A percentile compares a stretch with the other conserved stretches of the same genome.
phyloP scores from a whole-genome alignment of 768 basidiomycete species.

The Strobilomyces echinocephalus region DNA sequence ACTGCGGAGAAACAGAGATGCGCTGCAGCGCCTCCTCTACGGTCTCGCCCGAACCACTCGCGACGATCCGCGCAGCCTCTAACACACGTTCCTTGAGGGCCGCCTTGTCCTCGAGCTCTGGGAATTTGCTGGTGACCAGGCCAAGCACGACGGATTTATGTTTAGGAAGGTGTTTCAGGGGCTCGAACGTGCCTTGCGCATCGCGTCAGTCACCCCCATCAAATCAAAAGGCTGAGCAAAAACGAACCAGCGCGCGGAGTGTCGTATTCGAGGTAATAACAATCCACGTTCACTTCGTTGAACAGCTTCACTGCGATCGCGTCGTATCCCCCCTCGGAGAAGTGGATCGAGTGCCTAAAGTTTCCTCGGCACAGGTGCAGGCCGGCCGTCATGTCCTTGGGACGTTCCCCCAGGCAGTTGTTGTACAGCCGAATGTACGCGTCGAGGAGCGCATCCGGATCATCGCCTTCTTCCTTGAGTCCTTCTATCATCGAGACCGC shows the following conservation, averaged over 20 bases:
- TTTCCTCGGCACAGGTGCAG: slow-evolving; percentile 43
- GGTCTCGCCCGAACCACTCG: slow-evolving; percentile 35
- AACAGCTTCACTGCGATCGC: slow-evolving; percentile 42
- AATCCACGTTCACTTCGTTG: slow-evolving; percentile 40
- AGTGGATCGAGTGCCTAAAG: slow-evolving; percentile 32
- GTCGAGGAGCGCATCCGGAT: slow-evolving; percentile 61
- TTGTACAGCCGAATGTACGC: slow-evolving; percentile 46
- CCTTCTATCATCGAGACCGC: slow-evolving; percentile 48
- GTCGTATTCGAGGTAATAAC: slow-evolving; percentile 47
- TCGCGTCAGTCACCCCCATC: neutral
- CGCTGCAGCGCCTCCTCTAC: slow-evolving; percentile 36
- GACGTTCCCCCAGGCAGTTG: slow-evolving; percentile 34
- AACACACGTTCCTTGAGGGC: slow-evolving; percentile 37
- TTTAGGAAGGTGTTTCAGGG: slow-evolving; percentile 28
- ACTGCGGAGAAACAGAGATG: slow-evolving; percentile 46
- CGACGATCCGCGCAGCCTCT: slow-evolving; percentile 40
- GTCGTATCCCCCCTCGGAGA: slow-evolving; percentile 45
- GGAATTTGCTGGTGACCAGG: slow-evolving; percentile 41
- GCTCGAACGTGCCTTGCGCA: slow-evolving; percentile 28
- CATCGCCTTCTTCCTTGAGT: slow-evolving; percentile 56
- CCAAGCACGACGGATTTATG: slow-evolving; percentile 41
- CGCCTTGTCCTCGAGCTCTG: slow-evolving; percentile 40
- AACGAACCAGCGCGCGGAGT: slow-evolving; percentile 40
- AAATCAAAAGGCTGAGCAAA: accelerated
- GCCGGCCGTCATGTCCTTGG: slow-evolving; percentile 37